Conservation (phyloP, 1,284 basidiomycete genomes). For the Polyporus tsugae region DNA sequence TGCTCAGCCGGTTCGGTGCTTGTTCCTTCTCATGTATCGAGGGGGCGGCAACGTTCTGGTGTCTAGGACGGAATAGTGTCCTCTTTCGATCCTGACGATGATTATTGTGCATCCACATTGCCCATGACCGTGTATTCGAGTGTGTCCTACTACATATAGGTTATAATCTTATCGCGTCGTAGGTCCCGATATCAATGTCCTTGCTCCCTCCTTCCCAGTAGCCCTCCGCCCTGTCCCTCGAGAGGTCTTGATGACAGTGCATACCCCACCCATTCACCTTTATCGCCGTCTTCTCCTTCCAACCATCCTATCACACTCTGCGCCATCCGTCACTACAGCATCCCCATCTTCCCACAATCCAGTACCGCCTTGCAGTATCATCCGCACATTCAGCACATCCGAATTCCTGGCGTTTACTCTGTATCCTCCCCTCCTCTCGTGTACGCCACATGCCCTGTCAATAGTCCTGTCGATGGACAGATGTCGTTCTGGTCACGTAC, state of each 20-base stretch:
- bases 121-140: conserved; percentile 24
- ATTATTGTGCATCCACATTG: conserved; percentile 12
- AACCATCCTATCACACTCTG: not conserved
- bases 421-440: conserved; percentile 1
- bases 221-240: not conserved
- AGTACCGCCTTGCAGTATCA: not conserved
- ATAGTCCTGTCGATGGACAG: conserved; percentile 23
- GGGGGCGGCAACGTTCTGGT: not conserved
- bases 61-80: not conserved
- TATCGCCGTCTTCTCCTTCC: not conserved
- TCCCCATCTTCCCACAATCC: not conserved
- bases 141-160: conserved; percentile 31
- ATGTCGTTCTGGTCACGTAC: conserved; percentile 22
- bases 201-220: no score
- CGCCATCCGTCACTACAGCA: not conserved
- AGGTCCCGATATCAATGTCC: conserved; percentile 1
- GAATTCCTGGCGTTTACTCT: not conserved
- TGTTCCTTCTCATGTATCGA: conserved; percentile 2
- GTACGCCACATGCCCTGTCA: conserved; percentile 4
- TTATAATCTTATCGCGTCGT: conserved; percentile 25
- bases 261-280: not conserved
- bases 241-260: conserved; percentile 12
- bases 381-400: not conserved
- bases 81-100: conserved; percentile 12
- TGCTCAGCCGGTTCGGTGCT: not conserved